A percentile compares a stretch with the other conserved stretches of the same genome.
These are phyloP conservation scores for Chlorella sp. DNA, from an alignment of 139 green algal species.

Conservation along the genomic window DNA sequence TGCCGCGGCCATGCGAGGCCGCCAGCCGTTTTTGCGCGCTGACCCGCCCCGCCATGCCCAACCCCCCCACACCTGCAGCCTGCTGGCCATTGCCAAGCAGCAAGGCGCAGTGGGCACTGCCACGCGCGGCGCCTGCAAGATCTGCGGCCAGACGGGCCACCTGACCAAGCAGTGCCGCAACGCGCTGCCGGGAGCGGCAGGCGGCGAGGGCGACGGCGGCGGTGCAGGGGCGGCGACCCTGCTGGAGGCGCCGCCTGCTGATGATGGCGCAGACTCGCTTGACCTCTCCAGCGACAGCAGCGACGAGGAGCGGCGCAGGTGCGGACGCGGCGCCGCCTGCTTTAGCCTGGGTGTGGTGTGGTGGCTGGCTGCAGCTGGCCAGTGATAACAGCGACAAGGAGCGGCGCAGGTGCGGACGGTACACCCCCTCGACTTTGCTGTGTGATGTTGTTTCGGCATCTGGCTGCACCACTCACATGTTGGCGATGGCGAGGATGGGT, in stretches of 20 bases:
- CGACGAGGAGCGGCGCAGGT: conserved; percentile 37
- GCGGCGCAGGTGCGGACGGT: neutral
- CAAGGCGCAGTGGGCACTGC: conserved; percentile 65
- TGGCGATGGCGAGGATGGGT: too few relatives aligned
- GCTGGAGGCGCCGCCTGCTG: neutral
- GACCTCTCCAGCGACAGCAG: conserved; percentile 26
- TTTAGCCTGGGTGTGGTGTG: neutral
- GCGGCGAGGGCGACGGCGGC: neutral
- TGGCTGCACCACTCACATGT: too few relatives aligned
- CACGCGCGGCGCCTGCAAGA: conserved; percentile 79
- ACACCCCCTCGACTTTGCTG: too few relatives aligned
- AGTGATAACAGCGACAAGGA: conserved; percentile 4
- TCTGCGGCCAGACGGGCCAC: conserved; percentile 86
- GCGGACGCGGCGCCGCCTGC: neutral
- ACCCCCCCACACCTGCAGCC: conserved; percentile 8
- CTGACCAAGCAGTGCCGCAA: conserved; percentile 92
- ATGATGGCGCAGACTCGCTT: conserved; percentile 27
- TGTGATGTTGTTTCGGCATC: too few relatives aligned
- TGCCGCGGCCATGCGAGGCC: too few relatives aligned
- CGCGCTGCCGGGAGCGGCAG: conserved; percentile 22
- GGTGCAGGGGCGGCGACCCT: neutral
- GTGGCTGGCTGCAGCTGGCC: neutral
- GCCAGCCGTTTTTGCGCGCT: too few relatives aligned
- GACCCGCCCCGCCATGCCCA: too few relatives aligned
- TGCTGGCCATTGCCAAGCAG: conserved; percentile 75